These are phyloP conservation scores for Sanghuangporus sanghuang DNA, from an alignment of 1,284 basidiomycete genomes.

Conservation along the genomic window DNA sequence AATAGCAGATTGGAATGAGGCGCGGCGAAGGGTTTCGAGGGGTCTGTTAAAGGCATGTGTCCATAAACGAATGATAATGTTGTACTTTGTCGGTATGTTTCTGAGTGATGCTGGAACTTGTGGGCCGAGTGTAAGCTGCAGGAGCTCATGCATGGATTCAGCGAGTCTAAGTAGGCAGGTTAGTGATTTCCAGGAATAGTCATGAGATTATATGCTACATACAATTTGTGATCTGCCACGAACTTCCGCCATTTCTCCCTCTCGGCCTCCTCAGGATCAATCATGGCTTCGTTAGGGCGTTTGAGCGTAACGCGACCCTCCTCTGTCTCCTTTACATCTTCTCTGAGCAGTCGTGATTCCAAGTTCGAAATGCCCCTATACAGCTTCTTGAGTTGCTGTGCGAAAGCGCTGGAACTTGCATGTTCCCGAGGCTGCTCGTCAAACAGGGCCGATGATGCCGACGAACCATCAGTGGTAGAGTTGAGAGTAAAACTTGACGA, in stretches of 20 bases:
- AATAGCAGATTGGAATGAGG: slow-evolving; percentile 58
- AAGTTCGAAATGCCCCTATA: slow-evolving; percentile 73
- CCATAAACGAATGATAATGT: slow-evolving; percentile 93
- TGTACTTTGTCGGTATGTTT: slow-evolving; percentile 89
- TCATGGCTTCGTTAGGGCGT: slow-evolving; percentile 29
- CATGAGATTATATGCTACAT: slow-evolving; percentile 25
- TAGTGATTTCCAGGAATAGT: slow-evolving; percentile 8
- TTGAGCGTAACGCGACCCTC: slow-evolving; percentile 52
- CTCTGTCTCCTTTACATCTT: slow-evolving; percentile 48
- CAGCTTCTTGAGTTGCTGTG: slow-evolving; percentile 67
- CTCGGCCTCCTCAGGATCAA: slow-evolving; percentile 50
- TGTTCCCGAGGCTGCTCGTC: slow-evolving; percentile 44
- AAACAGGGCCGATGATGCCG: slow-evolving; percentile 63
- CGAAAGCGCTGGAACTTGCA: slow-evolving; percentile 56
- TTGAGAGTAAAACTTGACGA: slow-evolving; percentile 75
- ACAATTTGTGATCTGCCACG: slow-evolving; percentile 70
- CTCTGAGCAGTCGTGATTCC: slow-evolving; percentile 67
- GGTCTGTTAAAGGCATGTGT: slow-evolving; percentile 86
- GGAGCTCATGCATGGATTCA: slow-evolving; percentile 83
- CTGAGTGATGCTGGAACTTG: slow-evolving; percentile 84
- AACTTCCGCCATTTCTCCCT: slow-evolving; percentile 60
- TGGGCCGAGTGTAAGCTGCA: slow-evolving; percentile 83
- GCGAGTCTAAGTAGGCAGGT: slow-evolving; percentile 55
- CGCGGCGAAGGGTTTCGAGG: slow-evolving; percentile 84
- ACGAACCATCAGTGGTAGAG: slow-evolving; percentile 70